Percentiles rank a stretch among this genome's conserved stretches.
Evolutionary conservation across 1,284 basidiomycete species (phyloP).

Genomic region (Grifola frondosa): DNA sequence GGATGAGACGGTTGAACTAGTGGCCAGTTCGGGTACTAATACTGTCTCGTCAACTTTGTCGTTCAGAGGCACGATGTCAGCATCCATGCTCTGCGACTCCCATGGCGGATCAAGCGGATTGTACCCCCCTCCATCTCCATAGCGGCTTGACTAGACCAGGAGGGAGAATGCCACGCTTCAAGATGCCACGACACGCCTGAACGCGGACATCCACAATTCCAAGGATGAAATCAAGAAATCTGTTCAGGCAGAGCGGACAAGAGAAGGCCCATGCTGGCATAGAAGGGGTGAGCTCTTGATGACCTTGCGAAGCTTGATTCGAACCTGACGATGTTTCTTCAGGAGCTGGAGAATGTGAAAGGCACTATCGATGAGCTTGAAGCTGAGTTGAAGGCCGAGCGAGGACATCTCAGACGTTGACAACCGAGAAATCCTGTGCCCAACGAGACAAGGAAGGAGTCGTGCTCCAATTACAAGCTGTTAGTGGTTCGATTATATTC

Average conservation of each 20-base stretch:
- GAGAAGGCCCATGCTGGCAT: conserved; percentile 49
- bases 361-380: conserved; percentile 66
- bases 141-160: too few species aligned
- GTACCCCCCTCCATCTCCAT: too few species aligned
- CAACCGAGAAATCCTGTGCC: conserved; percentile 58
- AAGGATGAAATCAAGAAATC: conserved; percentile 56
- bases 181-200: conserved; percentile 64
- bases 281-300: conserved; percentile 60
- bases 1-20: too few species aligned
- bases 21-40: too few species aligned
- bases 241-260: conserved; percentile 48
- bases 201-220: conserved; percentile 54
- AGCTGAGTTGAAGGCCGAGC: conserved; percentile 62
- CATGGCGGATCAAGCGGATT: too few species aligned
- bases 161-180: conserved; percentile 72
- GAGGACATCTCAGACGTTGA: conserved; percentile 60
- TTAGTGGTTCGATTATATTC: conserved; percentile 30
- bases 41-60: too few species aligned
- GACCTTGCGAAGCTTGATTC: too few species aligned
- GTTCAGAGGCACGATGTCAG: too few species aligned
- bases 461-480: conserved; percentile 61
- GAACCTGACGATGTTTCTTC: conserved; percentile 9
- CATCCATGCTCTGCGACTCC: too few species aligned
- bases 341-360: conserved; percentile 73
- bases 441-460: conserved; percentile 64